phyloP scores from a whole-genome alignment of 495 filamentous ascomycete species.

The Annulohypoxylon bovei region DNA sequence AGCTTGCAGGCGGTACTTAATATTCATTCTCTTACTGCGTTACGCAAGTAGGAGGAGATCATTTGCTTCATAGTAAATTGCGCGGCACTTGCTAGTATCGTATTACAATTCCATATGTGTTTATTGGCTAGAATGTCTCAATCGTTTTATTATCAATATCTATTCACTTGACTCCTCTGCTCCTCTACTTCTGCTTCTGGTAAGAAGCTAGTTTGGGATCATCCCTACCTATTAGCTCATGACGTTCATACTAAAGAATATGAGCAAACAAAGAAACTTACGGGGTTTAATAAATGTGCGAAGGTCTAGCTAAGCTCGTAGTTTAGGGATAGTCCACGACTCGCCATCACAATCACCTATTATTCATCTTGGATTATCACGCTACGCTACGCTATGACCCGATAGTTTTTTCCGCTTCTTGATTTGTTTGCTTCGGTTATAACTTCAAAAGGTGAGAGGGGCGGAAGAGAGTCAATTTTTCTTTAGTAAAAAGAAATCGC shows the following conservation, averaged over 20 bases:
- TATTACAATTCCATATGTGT: background rate
- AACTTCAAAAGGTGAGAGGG: background rate
- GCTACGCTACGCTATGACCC: background rate
- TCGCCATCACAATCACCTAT: background rate
- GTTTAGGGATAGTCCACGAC: background rate
- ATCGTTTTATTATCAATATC: background rate
- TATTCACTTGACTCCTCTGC: background rate
- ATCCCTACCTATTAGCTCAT: background rate
- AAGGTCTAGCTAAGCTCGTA: background rate
- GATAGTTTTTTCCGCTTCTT: background rate
- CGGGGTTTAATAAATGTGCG: background rate
- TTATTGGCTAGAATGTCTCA: background rate
- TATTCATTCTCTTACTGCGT: background rate
- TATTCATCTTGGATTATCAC: background rate
- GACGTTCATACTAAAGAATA: background rate
- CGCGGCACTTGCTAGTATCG: background rate
- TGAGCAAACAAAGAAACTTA: background rate
- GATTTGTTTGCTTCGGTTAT: background rate
- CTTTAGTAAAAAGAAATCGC: background rate
- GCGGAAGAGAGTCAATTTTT: no score
- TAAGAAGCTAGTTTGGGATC: background rate
- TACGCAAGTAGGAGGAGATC: background rate
- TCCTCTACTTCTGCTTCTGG: background rate
- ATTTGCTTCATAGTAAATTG: background rate
- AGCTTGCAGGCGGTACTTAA: background rate